Evolutionary conservation across 305 asterid genomes (phyloP).

Genomic region (Fraxinus greggii): DNA sequence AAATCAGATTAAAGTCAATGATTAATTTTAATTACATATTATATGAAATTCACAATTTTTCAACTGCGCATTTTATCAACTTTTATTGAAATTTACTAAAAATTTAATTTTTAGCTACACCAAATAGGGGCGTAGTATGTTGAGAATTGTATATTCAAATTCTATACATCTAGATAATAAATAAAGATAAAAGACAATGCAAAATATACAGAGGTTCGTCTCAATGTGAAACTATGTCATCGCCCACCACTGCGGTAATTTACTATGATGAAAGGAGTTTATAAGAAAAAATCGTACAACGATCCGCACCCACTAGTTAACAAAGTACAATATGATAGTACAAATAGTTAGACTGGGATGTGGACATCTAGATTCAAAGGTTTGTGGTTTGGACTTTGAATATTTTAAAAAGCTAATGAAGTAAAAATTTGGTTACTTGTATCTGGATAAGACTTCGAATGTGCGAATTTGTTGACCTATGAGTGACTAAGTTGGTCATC

Average conservation of each 20-base stretch:
- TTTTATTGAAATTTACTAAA: too few species aligned
- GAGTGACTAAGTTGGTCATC: background rate
- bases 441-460: background rate
- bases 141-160: background rate
- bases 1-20: background rate
- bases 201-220: too few species aligned
- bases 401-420: background rate
- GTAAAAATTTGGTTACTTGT: background rate
- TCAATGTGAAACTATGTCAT: background rate
- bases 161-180: too few species aligned
- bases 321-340: background rate
- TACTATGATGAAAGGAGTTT: background rate
- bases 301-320: background rate
- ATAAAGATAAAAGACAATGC: too few species aligned
- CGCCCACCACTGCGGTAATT: background rate
- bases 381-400: background rate
- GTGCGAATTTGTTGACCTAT: background rate
- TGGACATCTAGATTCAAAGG: background rate
- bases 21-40: background rate
- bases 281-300: background rate
- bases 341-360: background rate
- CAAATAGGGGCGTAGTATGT: background rate
- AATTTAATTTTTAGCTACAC: background rate
- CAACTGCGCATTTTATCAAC: too few species aligned
- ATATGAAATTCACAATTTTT: background rate